Base-by-base conservation (phyloP, 139 green algal genomes). In the Micractinium sp. region DNA sequence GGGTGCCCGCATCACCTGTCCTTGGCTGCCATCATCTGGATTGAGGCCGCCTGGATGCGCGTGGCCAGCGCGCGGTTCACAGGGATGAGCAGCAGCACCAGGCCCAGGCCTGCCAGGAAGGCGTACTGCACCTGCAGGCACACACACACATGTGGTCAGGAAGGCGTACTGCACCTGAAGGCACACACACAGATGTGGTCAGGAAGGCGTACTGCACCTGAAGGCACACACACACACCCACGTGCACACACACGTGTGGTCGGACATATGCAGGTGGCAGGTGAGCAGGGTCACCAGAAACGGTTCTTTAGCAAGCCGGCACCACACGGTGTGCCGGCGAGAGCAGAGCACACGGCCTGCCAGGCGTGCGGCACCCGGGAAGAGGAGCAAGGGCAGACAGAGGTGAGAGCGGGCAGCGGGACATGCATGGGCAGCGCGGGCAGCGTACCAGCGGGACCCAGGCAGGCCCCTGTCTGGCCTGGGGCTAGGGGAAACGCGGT, bases 81-180 rank as follows among this genome's bases (percentile, higher is more conserved):
- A 22, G 97, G 97, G 12, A 99, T 94, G 16, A 99, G 92, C 31
- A 94, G 67, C 47, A 98, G 3, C 31, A 95, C 91, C 27, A 99
- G 87, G 16, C 77, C 85, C 35, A 99, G 91, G 14, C 97, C 97
- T 2, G 94, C 96, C 73, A 97, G 31, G 71, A 98, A 98, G 0
- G 96, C 96, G 53, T 90, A 96, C 31, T 92, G 91, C 0, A 99
- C 96, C 95, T 98, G 93, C 61, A 67, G 9, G 80, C 33, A 38
- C 25, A 19, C 33, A 38, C 13, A 27, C 16, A 47, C 5, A 56
- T 56, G 47, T 9, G 9, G 47, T 56, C 47, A 9, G 47, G 47
- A 56, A 56, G 47, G 9, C 47, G 47, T 56, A 56, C 31, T 92
- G 91, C 0, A 99, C 96, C 95, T 98, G 93, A 47, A 67, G 9